Evolutionary conservation across 1,284 basidiomycete genomes (phyloP).

Genomic region (Sanghuangporus sanghuang): DNA sequence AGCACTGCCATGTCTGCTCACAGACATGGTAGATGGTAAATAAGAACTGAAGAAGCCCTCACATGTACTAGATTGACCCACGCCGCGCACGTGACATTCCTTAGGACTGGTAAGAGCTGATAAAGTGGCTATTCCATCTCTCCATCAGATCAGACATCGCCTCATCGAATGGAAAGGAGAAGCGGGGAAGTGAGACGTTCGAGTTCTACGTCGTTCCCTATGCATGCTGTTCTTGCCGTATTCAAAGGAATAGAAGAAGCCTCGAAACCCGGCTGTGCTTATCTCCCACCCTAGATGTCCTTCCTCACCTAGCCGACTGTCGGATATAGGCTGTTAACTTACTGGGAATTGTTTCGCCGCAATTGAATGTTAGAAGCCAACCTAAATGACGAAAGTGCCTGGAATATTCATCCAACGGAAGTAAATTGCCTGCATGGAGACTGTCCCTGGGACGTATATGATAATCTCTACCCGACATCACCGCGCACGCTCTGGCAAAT

Average conservation of each 20-base stretch:
- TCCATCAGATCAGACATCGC: background rate
- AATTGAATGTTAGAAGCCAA: background rate
- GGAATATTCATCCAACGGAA: background rate
- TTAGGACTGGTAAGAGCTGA: no score
- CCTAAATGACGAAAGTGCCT: background rate
- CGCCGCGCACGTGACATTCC: background rate
- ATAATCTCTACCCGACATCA: background rate
- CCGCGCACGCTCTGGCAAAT: background rate
- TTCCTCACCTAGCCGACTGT: background rate
- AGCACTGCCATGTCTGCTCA: conserved; percentile 6
- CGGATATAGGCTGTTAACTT: background rate
- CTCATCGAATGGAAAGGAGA: no score
- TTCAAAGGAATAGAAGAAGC: background rate
- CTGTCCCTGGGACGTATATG: background rate
- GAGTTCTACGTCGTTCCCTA: background rate
- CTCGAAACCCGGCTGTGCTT: background rate
- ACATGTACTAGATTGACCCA: no score
- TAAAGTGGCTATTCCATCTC: background rate
- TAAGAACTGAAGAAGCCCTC: background rate
- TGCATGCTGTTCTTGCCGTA: background rate
- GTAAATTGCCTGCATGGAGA: background rate
- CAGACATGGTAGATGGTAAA: conserved; percentile 3
- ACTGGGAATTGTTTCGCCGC: background rate
- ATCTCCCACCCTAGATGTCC: background rate
- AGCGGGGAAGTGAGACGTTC: background rate